These are phyloP conservation scores for Erodium trifolium DNA, from an alignment of 441 rosid genomes.

Conservation along the genomic window DNA sequence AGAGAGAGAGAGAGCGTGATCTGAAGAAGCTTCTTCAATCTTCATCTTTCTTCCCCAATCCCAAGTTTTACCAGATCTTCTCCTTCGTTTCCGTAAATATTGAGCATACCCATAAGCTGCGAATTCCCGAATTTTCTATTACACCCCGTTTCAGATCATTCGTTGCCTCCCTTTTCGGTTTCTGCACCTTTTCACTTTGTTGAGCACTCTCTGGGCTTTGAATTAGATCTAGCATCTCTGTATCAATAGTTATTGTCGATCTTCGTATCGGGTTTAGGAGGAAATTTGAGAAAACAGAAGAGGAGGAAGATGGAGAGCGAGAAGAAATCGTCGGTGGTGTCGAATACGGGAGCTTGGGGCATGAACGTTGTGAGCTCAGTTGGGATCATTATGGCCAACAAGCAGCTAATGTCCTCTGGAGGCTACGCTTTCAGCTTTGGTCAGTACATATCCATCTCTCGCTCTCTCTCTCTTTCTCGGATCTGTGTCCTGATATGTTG, in stretches of 20 bases:
- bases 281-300: too few species aligned
- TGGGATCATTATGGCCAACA: conserved; percentile 82
- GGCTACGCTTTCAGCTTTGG: conserved; percentile 77
- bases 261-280: not conserved
- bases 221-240: not conserved
- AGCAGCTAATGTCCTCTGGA: conserved; percentile 75
- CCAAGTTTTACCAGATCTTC: not conserved
- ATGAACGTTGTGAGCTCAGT: conserved; percentile 81
- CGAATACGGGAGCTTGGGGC: conserved; percentile 78
- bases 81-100: not conserved
- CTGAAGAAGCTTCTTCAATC: not conserved
- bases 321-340: conserved; percentile 50
- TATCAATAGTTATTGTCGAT: not conserved
- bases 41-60: conserved; percentile 1
- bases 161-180: not conserved
- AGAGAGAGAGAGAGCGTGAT: not conserved
- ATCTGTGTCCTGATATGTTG: not conserved
- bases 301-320: conserved; percentile 37
- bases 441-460: conserved; percentile 19
- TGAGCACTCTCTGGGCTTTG: not conserved
- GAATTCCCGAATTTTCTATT: not conserved
- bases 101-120: not conserved
- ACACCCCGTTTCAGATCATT: not conserved
- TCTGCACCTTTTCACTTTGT: not conserved
- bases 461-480: not conserved